Conservation (phyloP, 768 basidiomycete genomes). For the Boletellus ananas region DNA sequence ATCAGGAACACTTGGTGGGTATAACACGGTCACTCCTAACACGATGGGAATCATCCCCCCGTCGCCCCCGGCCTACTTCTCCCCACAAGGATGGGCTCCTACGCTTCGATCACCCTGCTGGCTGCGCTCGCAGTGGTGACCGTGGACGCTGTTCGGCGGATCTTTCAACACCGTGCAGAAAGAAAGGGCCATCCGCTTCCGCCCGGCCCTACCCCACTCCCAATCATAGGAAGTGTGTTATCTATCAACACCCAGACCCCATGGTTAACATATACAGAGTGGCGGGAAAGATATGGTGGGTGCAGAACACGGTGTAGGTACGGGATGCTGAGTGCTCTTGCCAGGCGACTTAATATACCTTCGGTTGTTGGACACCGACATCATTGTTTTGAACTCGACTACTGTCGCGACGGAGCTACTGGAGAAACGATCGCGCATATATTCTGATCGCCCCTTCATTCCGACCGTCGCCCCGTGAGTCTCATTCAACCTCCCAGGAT, state of each 20-base stretch:
- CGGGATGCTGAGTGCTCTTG: not conserved
- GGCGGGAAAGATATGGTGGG: slow-evolving; percentile 6
- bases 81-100: not conserved
- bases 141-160: not conserved
- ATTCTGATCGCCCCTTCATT: slow-evolving; percentile 2
- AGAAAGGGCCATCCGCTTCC: not conserved
- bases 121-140: not conserved
- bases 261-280: slow-evolving; percentile 6
- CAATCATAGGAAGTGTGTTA: slow-evolving; percentile 5
- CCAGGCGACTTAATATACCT: not conserved
- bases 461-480: not conserved
- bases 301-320: no score
- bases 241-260: not conserved
- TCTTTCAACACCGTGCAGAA: not conserved
- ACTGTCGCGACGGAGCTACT: not conserved
- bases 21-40: no score
- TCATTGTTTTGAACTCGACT: not conserved
- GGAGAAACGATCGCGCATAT: not conserved
- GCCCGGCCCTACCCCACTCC: slow-evolving; percentile 7
- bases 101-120: not conserved
- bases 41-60: no score
- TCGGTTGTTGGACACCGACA: not conserved
- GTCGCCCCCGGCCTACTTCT: no score
- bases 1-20: no score
- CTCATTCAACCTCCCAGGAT: not conserved